Base-by-base conservation (phyloP, 108 stramenopile genomes). In the Conticribra guillardii region DNA sequence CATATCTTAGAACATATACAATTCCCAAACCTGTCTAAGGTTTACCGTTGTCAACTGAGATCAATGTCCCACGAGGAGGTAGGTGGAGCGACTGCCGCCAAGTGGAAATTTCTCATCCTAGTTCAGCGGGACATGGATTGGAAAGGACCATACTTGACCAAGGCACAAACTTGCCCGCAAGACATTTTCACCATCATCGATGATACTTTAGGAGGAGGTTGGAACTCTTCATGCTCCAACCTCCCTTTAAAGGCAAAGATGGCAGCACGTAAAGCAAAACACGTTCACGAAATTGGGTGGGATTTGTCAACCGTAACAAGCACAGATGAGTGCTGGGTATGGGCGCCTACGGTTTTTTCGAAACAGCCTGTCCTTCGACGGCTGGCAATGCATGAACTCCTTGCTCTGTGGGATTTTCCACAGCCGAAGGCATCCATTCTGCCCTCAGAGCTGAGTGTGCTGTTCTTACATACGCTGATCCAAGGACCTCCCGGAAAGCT, bases 401-500 rank as follows among this genome's bases (percentile, higher is more conserved):
- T 17, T n/a, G 44, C 48, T 19, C 47, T 63, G 0, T 50, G 61
- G 61, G 61, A 63, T 27, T 56, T 56, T 9, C 14, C 33, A 15
- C 55, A 32, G 1, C 55, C 29, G 2, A 31, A 31, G 1, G 55
- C 30, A 1, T 0, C 37, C 3, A 37, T 44, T 2, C 45, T 63
- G 1, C 61, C 48, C 8, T 2, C 29, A 24, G 1, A 4, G 1
- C 14, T 31, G 14, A 29, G 55, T 8, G 16, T 1, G 24, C 55
- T 31, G 4, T 1, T 15, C 33, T 31, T 31, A 31, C 16, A 29
- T 3, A 44, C 45, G 29, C 47, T 50, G 2, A 29, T 50, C 21
- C 16, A 17, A 29, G 41, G 61, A 16, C 61, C 61, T 1, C 61
- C 61, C 27, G 61, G 61, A 11, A 63, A 63, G 27, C 23, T 63